A percentile compares a stretch with the other conserved stretches of the same genome.
Evolutionary conservation across 148 eudicot species (phyloP).

Genomic region (Persicaria maculosa): DNA sequence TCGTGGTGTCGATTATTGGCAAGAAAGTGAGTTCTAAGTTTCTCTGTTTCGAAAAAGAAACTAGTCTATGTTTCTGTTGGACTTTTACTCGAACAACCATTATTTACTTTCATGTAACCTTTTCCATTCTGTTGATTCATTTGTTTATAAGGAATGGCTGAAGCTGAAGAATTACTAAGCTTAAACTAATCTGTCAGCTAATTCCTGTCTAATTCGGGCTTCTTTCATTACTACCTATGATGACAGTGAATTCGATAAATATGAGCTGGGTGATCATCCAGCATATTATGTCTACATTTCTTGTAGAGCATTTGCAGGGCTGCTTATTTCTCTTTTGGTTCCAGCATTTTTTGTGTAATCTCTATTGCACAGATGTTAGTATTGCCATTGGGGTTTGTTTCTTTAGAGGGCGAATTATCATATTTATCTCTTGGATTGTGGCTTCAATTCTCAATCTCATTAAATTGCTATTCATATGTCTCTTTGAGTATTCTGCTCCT

Average conservation of each 20-base stretch:
- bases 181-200: background rate
- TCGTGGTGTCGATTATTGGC: conserved; percentile 13
- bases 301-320: background rate
- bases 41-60: background rate
- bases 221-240: background rate
- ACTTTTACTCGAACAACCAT: background rate
- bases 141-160: background rate
- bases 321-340: background rate
- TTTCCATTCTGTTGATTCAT: background rate
- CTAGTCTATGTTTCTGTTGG: background rate
- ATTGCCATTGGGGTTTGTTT: too few relatives aligned
- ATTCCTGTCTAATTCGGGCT: background rate
- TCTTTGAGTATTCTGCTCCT: too few relatives aligned
- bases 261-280: background rate
- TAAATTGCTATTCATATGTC: too few relatives aligned
- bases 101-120: background rate
- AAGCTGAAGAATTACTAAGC: background rate
- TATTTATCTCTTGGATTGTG: too few relatives aligned
- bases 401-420: too few relatives aligned
- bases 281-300: background rate
- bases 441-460: too few relatives aligned
- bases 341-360: background rate
- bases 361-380: too few relatives aligned
- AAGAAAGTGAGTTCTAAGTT: conserved; percentile 18
- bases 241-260: background rate